Evolutionary conservation across 805 yeast genomes (phyloP).

Genomic region (Starmerella roubikii): DNA sequence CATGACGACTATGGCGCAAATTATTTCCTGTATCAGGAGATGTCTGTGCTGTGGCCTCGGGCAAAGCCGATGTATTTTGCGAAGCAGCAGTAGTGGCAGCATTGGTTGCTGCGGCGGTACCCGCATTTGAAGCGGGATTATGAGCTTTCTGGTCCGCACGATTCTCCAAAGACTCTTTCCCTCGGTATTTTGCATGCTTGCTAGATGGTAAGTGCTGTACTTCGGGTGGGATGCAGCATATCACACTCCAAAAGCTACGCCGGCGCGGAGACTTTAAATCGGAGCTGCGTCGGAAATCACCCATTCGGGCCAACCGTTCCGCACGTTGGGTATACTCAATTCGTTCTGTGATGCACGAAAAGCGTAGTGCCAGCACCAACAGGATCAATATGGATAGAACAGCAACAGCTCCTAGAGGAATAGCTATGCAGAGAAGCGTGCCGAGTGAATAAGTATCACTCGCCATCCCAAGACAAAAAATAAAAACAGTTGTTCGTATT

Average conservation of each 20-base stretch:
- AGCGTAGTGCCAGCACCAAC: conserved; percentile 4
- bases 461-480: too few relatives aligned
- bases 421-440: conserved; percentile 19
- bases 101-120: too few relatives aligned
- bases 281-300: conserved; percentile 6
- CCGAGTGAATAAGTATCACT: conserved; percentile 7
- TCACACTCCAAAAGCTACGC: background rate
- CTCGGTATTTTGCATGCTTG: too few relatives aligned
- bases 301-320: conserved; percentile 2
- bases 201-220: background rate
- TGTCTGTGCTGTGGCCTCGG: too few relatives aligned
- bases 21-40: too few relatives aligned
- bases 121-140: too few relatives aligned
- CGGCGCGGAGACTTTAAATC: background rate
- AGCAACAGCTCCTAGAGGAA: conserved; percentile 19
- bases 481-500: too few relatives aligned
- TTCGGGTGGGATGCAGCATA: conserved; percentile 3
- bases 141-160: too few relatives aligned
- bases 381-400: conserved; percentile 11
- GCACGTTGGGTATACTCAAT: background rate
- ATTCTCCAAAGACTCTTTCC: too few relatives aligned
- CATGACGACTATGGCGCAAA: too few relatives aligned
- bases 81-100: too few relatives aligned
- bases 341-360: conserved; percentile 4
- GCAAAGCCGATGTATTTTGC: too few relatives aligned